phyloP scores from a whole-genome alignment of 2,329 filamentous ascomycete genomes.

The Sclerotinia minor region DNA sequence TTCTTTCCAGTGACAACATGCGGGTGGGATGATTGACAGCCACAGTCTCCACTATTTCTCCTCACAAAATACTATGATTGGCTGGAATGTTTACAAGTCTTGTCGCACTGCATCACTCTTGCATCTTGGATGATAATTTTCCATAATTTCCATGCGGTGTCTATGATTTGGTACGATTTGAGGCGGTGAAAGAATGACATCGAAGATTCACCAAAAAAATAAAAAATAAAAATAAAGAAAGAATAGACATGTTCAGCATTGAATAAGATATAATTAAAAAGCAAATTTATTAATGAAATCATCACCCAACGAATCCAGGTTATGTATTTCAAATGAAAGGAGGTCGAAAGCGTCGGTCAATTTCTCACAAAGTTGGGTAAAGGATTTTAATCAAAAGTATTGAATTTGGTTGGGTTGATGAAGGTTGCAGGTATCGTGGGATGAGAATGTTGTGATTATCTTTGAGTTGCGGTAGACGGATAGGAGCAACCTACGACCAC shows the following conservation, averaged over 20 bases:
- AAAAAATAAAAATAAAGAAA: too few relatives aligned
- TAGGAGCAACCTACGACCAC: background rate
- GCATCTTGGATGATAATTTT: slow-evolving; percentile 3
- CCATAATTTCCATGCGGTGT: background rate
- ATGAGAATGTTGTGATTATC: slow-evolving; percentile 5
- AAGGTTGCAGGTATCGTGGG: background rate
- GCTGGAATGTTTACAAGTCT: background rate
- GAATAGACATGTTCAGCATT: background rate
- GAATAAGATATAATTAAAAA: background rate
- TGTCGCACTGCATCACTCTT: slow-evolving; percentile 4
- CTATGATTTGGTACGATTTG: background rate
- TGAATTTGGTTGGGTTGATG: background rate
- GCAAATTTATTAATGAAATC: background rate
- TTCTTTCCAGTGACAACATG: background rate
- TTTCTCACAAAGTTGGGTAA: background rate
- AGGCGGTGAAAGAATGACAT: slow-evolving; percentile 22
- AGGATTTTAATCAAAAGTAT: too few relatives aligned
- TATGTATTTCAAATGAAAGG: background rate
- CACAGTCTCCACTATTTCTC: background rate
- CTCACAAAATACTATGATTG: background rate
- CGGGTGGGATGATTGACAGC: background rate
- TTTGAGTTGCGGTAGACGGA: background rate
- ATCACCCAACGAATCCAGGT: background rate
- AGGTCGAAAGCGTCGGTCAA: background rate
- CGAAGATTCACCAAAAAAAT: background rate